These are phyloP conservation scores for Arthonia radiata DNA, from an alignment of 495 filamentous ascomycete species.

Conservation along the genomic window DNA sequence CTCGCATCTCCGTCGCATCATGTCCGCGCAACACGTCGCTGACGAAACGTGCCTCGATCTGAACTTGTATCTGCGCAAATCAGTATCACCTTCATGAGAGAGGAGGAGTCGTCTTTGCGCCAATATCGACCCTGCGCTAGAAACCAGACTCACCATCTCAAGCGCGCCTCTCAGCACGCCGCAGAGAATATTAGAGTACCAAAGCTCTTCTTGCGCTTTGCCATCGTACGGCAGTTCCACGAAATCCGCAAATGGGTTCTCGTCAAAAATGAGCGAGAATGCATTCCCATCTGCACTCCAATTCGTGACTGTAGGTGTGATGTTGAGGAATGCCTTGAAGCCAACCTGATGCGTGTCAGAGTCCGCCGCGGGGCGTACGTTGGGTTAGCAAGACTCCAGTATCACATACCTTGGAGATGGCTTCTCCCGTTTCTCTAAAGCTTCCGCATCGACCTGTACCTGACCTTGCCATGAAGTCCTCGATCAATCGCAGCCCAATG, in stretches of 20 bases:
- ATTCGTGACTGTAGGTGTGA: constrained; percentile 83
- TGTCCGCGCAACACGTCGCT: constrained; percentile 85
- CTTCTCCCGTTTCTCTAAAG: constrained; percentile 87
- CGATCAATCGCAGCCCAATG: constrained; percentile 85
- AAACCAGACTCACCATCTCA: constrained; percentile 71
- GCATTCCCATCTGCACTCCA: constrained; percentile 91
- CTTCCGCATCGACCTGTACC: constrained; percentile 65
- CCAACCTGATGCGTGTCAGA: constrained; percentile 67
- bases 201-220: constrained; percentile 82
- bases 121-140: too few species aligned
- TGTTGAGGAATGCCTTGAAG: constrained; percentile 97
- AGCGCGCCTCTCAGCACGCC: constrained; percentile 73
- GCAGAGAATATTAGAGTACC: constrained; percentile 95
- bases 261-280: constrained; percentile 87
- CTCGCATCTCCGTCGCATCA: constrained; percentile 90
- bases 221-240: constrained; percentile 94
- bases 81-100: too few species aligned
- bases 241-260: constrained; percentile 91
- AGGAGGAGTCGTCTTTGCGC: too few species aligned
- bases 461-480: constrained; percentile 91
- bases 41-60: constrained; percentile 91
- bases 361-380: too few species aligned
- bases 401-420: constrained; percentile 60
- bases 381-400: too few species aligned
- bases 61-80: constrained; percentile 63